A percentile compares a stretch with the other conserved stretches of the same genome.
Evolutionary conservation across 352 stramenopile species (phyloP).

Genomic region (Pythium aquatile): DNA sequence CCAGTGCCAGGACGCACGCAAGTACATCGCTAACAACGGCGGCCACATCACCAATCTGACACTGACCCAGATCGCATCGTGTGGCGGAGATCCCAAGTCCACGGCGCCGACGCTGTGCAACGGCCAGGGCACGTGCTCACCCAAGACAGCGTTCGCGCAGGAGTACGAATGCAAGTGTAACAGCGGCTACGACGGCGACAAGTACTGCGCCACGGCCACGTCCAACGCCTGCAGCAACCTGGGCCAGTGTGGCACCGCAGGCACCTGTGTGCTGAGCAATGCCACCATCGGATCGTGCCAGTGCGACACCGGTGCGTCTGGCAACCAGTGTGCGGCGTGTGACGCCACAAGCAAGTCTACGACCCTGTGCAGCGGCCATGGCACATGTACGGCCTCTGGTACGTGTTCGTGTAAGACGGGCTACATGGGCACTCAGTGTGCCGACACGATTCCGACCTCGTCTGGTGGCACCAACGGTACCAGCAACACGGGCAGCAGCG

Average conservation of each 20-base stretch:
- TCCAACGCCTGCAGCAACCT: constrained; percentile 79
- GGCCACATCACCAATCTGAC: constrained; percentile 68
- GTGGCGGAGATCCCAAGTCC: constrained; percentile 43
- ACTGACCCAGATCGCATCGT: constrained; percentile 44
- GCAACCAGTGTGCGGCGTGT: constrained; percentile 67
- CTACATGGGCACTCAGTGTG: constrained; percentile 71
- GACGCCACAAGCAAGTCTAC: constrained; percentile 32
- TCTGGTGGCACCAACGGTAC: not conserved
- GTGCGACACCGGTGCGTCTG: constrained; percentile 49
- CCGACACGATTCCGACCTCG: constrained; percentile 5
- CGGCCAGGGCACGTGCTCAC: constrained; percentile 67
- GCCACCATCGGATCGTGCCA: constrained; percentile 41
- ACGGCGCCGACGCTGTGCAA: constrained; percentile 52
- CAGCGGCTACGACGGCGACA: constrained; percentile 53
- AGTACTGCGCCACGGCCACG: constrained; percentile 46
- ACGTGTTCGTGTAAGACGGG: constrained; percentile 51
- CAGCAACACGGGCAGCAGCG: not conserved
- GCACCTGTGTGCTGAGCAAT: constrained; percentile 41
- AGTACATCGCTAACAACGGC: constrained; percentile 57
- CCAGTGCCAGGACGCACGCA: constrained; percentile 66
- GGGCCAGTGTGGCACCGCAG: constrained; percentile 56
- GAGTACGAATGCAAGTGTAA: constrained; percentile 82
- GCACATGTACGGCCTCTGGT: constrained; percentile 42
- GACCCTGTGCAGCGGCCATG: constrained; percentile 51
- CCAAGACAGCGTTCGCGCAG: constrained; percentile 48